Percentiles rank a stretch among this genome's conserved stretches.
phyloP scores from a whole-genome alignment of 352 stramenopile genomes.

The Blastocystis sp. region DNA sequence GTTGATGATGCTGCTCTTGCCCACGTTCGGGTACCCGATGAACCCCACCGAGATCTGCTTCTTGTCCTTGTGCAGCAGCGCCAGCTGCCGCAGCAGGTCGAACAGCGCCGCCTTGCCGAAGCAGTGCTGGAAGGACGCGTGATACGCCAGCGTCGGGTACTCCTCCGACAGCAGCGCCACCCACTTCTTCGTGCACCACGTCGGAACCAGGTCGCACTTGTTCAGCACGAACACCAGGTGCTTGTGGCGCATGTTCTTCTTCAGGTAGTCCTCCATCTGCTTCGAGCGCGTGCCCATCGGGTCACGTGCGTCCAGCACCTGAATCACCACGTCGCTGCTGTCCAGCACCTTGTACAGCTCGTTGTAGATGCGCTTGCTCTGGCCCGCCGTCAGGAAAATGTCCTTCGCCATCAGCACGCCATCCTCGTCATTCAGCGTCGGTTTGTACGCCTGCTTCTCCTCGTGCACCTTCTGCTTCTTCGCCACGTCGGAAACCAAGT shows the following conservation, averaged over 20 bases:
- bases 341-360: conserved; percentile 99
- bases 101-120: conserved; percentile 99
- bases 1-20: conserved; percentile 85
- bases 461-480: conserved; percentile 36
- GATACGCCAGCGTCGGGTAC: conserved; percentile 94
- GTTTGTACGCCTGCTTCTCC: conserved; percentile 1
- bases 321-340: conserved; percentile 97
- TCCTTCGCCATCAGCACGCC: conserved; percentile 76
- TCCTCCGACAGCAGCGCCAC: conserved; percentile 71
- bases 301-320: conserved; percentile 92
- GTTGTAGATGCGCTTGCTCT: conserved; percentile 97
- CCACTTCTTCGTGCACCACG: conserved; percentile 90
- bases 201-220: conserved; percentile 98
- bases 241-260: conserved; percentile 95
- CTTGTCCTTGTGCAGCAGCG: conserved; percentile 91
- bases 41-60: conserved; percentile 91
- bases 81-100: conserved; percentile 94
- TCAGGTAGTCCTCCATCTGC: conserved; percentile 94
- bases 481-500: conserved; percentile 22
- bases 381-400: conserved; percentile 96
- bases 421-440: not conserved
- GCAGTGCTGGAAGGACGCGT: conserved; percentile 95
- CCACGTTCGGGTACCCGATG: conserved; percentile 92
- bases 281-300: conserved; percentile 91
- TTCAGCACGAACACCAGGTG: conserved; percentile 99